Base-by-base conservation (phyloP, 192 early-diverging fungal species). In the Podila clonocystis region DNA sequence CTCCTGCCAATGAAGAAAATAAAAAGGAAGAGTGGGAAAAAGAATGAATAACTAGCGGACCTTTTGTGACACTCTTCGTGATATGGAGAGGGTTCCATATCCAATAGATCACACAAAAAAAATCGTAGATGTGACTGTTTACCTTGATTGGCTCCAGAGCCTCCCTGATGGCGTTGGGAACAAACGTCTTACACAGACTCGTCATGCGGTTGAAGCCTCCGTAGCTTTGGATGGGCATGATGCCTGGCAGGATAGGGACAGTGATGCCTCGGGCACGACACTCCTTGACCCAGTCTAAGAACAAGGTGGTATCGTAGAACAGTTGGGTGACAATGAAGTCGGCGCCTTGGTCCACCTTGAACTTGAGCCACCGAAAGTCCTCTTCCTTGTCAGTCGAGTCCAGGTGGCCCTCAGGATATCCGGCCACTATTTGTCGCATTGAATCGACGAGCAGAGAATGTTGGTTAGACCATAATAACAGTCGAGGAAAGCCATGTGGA, bases 141-240 rank as follows among this genome's bases (percentile, higher is more conserved):
- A 80, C 97, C 90, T 99, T 98, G 91, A 99, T 99, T 31, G 93
- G 92, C 78, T 97, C 97, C 65, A 99, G 87, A 20, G 88, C 94
- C 58, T 92, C 90, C 84, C 88, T 87, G 72, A 99, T 93, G 68
- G 91, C 82, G 71, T 93, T 84, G 64, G 97, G 97, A n/a, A 99
- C 95, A 68, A 58, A 95, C 94, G 90, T 97, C 96, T 72, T 95
- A 87, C 86, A 55, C 22, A 55, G 24, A 7, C n/a, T 55, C 17
- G 52, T 55, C 52, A 55, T 55, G 24, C 52, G 52, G 24, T 95
- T 93, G 86, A 99, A 96, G 59, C 97, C 95, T 59, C 89, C 91
- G 78, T 96, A 97, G 73, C 88, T 94, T 85, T 97, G 96, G 72
- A 99, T 99, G 61, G 96, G 96, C 95, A 99, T 96, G 69, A 99